These are phyloP conservation scores for Plasmodium relictum DNA, from an alignment of 169 alveolate species.

Conservation along the genomic window DNA sequence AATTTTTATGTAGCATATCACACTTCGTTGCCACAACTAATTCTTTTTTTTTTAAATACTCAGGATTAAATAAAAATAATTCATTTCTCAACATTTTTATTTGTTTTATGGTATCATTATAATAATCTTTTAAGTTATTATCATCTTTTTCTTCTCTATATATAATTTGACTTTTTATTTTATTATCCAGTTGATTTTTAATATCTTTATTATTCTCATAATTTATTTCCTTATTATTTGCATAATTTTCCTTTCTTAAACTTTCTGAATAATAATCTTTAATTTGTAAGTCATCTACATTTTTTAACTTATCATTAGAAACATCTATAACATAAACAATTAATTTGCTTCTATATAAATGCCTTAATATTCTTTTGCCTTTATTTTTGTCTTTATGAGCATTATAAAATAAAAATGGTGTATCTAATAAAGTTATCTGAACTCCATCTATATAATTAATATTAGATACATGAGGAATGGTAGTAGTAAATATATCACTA, in stretches of 20 bases:
- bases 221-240: not conserved
- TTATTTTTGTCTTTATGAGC: constrained; percentile 67
- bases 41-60: constrained; percentile 69
- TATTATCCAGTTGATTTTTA: not conserved
- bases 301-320: constrained; percentile 55
- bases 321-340: constrained; percentile 84
- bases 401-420: constrained; percentile 80
- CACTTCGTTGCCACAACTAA: constrained; percentile 87
- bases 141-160: not conserved
- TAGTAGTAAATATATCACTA: constrained; percentile 85
- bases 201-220: not conserved
- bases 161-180: not conserved
- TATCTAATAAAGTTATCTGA: constrained; percentile 83
- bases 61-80: constrained; percentile 67
- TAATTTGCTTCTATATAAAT: constrained; percentile 83
- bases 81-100: constrained; percentile 73
- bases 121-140: constrained; percentile 37
- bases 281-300: constrained; percentile 64
- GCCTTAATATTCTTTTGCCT: constrained; percentile 79
- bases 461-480: constrained; percentile 86
- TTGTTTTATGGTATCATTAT: constrained; percentile 71
- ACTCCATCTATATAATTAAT: constrained; percentile 86
- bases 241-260: not conserved
- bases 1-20: constrained; percentile 86
- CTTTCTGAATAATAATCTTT: constrained; percentile 31